Conservation (phyloP, 306 rosid genomes). For the Vigna radiata region DNA sequence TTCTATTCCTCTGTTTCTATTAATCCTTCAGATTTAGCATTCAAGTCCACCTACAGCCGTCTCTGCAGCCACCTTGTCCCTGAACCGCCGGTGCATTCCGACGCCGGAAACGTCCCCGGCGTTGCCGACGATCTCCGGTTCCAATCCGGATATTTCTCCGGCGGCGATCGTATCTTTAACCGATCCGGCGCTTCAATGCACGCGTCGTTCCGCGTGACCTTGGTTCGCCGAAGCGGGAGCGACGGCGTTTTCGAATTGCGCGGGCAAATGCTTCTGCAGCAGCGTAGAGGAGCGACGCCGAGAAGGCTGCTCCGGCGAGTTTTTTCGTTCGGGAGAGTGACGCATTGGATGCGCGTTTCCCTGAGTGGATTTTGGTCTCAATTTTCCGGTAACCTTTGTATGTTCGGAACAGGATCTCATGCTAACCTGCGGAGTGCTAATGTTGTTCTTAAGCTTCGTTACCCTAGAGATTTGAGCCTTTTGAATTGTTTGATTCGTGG, state of each 20-base stretch:
- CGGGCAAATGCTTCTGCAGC: slow-evolving; percentile 51
- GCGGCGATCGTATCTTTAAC: slow-evolving; percentile 65
- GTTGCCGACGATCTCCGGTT: slow-evolving; percentile 42
- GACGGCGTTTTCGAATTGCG: slow-evolving; percentile 50
- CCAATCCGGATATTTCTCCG: slow-evolving; percentile 60
- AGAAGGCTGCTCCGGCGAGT: slow-evolving; percentile 46
- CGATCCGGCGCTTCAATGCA: slow-evolving; percentile 36
- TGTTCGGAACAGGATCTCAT: slow-evolving; percentile 63
- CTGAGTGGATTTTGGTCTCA: slow-evolving; percentile 71
- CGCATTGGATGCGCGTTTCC: slow-evolving; percentile 40
- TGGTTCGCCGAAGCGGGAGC: slow-evolving; percentile 38
- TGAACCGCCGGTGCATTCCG: not conserved
- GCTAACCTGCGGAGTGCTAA: slow-evolving; percentile 37
- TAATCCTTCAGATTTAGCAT: slow-evolving; percentile 6
- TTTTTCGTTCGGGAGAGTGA: slow-evolving; percentile 43
- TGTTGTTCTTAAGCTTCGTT: slow-evolving; percentile 75
- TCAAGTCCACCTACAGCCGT: slow-evolving; percentile 47
- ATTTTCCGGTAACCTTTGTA: slow-evolving; percentile 73
- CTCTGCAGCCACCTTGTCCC: slow-evolving; percentile 68
- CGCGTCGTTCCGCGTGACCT: slow-evolving; percentile 39
- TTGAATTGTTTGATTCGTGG: slow-evolving; percentile 68
- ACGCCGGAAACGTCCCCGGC: slow-evolving; percentile 37
- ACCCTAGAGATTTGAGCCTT: slow-evolving; percentile 51
- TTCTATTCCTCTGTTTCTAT: slow-evolving; percentile 17
- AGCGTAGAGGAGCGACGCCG: not conserved